Evolutionary conservation across 164 flowering plant genomes (phyloP), one percentile per base, ranked within the genome.

Genomic region (Nymphaea colorata): DNA sequence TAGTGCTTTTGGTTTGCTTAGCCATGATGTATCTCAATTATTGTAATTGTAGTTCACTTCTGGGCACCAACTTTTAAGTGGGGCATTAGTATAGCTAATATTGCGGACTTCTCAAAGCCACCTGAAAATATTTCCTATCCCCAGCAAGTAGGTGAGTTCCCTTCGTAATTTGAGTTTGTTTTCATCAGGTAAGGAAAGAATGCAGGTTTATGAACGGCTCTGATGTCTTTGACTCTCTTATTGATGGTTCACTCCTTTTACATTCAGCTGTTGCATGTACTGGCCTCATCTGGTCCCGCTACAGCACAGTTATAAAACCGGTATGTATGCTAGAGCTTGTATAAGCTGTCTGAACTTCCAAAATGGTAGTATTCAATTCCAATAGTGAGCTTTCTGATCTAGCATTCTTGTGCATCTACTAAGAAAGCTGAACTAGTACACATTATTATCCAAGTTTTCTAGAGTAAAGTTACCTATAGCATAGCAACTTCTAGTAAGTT

Each of bases 41-140:
- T 47, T 47, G 55, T 47, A 47, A 61, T 64, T 78, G 76, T 86
- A 90, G 97, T 90, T 87, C 93, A 88, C 76, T 90, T 88, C 71
- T 90, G 97, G 97, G 96, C 91, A 14, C 93, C 96, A 42, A 86
- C 93, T 44, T 88, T 88, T 67, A 90, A 90, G 74, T 88, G 96
- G 96, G 91, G 91, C 47, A 83, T 90, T 74, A 90, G 86, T 78
- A 83, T 88, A 61, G 96, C 96, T 5, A 90, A 90, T 64, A 67
- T 86, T 73, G 91, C 88, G 2, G 91, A 88, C 74, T 86, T 86
- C 73, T 6, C 86, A 47, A 85, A 86, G 72, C 94, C 94, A 67
- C 85, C 88, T 8, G 90, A 87, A 66, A 82, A 83, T 16, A 74
- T 87, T 42, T 87, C 93, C 0, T 82, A 80, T 72, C 88, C 93